phyloP scores from a whole-genome alignment of 176 grass and related monocot species.

The Oryza officinalis region DNA sequence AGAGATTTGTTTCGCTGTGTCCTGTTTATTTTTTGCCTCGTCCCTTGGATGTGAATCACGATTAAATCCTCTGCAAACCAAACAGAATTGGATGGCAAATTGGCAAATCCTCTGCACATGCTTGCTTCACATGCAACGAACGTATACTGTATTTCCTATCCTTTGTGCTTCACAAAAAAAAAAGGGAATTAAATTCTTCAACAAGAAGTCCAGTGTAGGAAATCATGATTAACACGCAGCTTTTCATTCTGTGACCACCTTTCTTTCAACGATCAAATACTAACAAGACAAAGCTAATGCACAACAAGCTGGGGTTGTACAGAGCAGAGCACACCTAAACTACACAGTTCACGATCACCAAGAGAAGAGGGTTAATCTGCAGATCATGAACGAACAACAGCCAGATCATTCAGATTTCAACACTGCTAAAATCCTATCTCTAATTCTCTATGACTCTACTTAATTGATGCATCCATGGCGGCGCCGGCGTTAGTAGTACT shows the following conservation, averaged over 20 bases:
- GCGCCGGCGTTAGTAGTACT: conserved; percentile 21
- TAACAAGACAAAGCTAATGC: background rate
- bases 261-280: too few species aligned
- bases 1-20: background rate
- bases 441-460: background rate
- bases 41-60: too few species aligned
- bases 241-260: too few species aligned
- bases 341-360: too few species aligned
- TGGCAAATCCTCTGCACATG: too few species aligned
- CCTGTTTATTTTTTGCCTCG: too few species aligned
- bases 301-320: background rate
- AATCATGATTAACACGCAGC: too few species aligned
- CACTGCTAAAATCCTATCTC: background rate
- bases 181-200: background rate
- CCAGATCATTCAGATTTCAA: background rate
- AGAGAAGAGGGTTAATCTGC: background rate
- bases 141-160: too few species aligned
- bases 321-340: background rate
- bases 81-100: too few species aligned
- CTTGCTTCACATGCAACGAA: too few species aligned
- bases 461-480: conserved; percentile 16
- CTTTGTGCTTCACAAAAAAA: background rate
- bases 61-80: too few species aligned
- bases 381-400: background rate
- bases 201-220: background rate